A percentile compares a stretch with the other conserved stretches of the same genome.
Conservation (phyloP, 2,329 filamentous ascomycete genomes). For the Alternaria sp. region DNA sequence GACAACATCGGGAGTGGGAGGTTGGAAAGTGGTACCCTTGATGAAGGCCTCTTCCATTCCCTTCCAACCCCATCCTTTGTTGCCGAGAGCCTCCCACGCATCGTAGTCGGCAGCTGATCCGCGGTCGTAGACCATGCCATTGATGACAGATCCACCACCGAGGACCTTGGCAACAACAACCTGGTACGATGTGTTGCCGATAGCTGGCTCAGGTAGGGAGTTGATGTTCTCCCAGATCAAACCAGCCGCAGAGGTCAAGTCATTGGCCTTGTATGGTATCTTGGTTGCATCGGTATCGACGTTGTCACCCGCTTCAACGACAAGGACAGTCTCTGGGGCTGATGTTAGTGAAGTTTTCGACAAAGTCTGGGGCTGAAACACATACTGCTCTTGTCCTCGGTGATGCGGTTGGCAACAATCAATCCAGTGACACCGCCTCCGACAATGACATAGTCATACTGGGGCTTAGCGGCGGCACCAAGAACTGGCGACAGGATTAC, state of each 20-base stretch:
- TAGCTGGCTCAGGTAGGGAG: slow-evolving; percentile 28
- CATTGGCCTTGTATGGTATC: slow-evolving; percentile 37
- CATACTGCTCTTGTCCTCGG: slow-evolving; percentile 31
- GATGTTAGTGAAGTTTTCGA: slow-evolving; percentile 1
- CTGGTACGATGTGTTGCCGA: slow-evolving; percentile 27
- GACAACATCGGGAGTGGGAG: slow-evolving; percentile 25
- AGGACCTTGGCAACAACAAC: slow-evolving; percentile 36
- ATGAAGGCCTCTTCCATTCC: slow-evolving; percentile 44
- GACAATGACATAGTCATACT: slow-evolving; percentile 43
- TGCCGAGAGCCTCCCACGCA: slow-evolving; percentile 65
- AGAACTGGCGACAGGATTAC: slow-evolving; percentile 27
- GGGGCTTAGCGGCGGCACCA: slow-evolving; percentile 12
- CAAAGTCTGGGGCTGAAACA: neutral
- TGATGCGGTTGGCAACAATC: slow-evolving; percentile 37
- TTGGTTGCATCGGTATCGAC: slow-evolving; percentile 30
- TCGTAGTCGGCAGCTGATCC: slow-evolving; percentile 51
- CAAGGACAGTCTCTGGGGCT: slow-evolving; percentile 29
- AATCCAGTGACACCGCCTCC: slow-evolving; percentile 40
- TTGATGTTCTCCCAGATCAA: slow-evolving; percentile 29
- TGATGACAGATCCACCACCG: slow-evolving; percentile 39
- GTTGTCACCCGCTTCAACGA: slow-evolving; percentile 35
- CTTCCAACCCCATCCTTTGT: slow-evolving; percentile 65
- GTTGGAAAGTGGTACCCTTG: slow-evolving; percentile 37
- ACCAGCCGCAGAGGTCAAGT: slow-evolving; percentile 26
- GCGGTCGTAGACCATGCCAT: slow-evolving; percentile 48